Percentiles rank a stretch among this genome's conserved stretches.
These are phyloP conservation scores for Aristolochia contorta DNA, from an alignment of 164 flowering plant species.

Conservation along the genomic window DNA sequence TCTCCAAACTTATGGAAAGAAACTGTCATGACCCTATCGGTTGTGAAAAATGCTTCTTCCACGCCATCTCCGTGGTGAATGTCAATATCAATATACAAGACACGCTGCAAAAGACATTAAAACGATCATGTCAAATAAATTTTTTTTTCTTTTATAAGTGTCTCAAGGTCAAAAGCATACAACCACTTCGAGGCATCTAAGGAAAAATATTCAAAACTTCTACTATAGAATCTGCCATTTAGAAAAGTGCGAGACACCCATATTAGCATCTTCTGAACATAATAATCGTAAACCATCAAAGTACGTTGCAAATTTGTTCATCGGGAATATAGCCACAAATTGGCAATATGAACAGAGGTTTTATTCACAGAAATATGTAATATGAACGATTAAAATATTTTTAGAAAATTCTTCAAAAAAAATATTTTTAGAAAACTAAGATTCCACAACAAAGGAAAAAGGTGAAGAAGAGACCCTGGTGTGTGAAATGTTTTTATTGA, in stretches of 20 bases:
- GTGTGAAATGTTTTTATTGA: no score
- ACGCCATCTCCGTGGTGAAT: constrained; percentile 93
- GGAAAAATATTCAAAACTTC: background rate
- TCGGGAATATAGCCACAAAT: no score
- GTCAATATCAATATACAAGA: constrained; percentile 75
- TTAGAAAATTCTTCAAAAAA: no score
- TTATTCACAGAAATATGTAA: no score
- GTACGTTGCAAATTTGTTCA: no score
- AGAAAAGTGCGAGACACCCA: background rate
- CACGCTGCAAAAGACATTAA: constrained; percentile 48
- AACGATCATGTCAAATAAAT: no score
- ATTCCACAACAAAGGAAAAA: no score
- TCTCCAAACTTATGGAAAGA: constrained; percentile 89
- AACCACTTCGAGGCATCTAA: background rate
- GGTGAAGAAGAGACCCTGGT: no score
- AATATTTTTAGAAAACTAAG: no score
- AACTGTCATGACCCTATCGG: constrained; percentile 88
- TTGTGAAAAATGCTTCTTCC: constrained; percentile 83
- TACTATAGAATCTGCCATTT: background rate
- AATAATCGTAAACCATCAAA: background rate
- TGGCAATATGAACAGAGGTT: no score
- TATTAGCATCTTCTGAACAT: background rate
- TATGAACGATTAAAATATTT: no score
- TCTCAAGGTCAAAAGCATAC: no score
- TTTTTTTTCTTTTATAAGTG: background rate